Conservation (phyloP, 305 asterid species). For the Fraxinus albicans region DNA sequence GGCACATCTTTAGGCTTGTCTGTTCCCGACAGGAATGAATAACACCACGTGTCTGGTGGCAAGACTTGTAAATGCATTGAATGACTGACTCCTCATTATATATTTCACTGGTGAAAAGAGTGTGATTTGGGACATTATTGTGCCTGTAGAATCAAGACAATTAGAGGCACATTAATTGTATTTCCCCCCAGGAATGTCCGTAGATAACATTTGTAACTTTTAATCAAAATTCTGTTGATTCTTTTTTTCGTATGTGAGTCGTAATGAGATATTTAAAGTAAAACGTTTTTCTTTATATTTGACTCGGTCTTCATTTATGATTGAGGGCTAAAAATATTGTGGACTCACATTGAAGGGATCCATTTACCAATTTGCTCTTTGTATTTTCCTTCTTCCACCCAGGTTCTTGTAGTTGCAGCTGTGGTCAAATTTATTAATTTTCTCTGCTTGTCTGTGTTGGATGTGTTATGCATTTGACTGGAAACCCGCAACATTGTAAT, state of each 20-base stretch:
- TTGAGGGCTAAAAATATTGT: not conserved
- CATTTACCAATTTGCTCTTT: not conserved
- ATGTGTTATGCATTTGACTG: conserved; percentile 11
- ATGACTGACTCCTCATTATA: not conserved
- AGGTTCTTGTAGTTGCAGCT: not conserved
- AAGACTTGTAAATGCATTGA: not conserved
- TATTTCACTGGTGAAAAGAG: not conserved
- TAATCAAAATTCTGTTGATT: not conserved
- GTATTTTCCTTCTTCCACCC: not conserved
- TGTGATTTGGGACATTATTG: not conserved
- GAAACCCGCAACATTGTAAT: conserved; percentile 15
- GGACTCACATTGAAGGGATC: not conserved
- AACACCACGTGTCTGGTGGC: not conserved
- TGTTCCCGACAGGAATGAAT: not conserved
- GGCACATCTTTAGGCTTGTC: not conserved
- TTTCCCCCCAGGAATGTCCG: not conserved
- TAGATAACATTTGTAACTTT: conserved; percentile 5
- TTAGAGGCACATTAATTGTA: not conserved
- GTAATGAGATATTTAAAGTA: not conserved
- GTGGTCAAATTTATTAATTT: not conserved
- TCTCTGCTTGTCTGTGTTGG: conserved; percentile 3
- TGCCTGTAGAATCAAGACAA: not conserved
- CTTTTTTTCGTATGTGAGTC: conserved; percentile 1
- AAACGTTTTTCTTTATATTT: not conserved
- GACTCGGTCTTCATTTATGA: not conserved